Evolutionary conservation across 768 basidiomycete species (phyloP).

Genomic region (Tylopilus balloui): DNA sequence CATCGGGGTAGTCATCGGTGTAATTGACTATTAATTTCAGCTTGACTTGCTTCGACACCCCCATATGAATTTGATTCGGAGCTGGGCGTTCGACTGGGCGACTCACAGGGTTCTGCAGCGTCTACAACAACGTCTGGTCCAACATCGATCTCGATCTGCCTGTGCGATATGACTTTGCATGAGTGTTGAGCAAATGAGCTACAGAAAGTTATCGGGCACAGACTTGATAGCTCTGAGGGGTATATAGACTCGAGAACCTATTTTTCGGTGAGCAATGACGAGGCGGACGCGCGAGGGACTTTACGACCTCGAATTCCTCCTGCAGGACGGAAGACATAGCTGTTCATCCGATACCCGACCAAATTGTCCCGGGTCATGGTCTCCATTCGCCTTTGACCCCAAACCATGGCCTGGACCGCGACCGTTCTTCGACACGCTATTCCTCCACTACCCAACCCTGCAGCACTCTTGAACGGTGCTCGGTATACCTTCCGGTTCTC

Average conservation of each 20-base stretch:
- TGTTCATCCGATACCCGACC: constrained; percentile 26
- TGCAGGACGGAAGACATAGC: constrained; percentile 59
- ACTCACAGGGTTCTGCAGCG: constrained; percentile 53
- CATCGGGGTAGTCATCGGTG: constrained; percentile 79
- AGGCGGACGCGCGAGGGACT: constrained; percentile 7
- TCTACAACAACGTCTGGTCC: constrained; percentile 80
- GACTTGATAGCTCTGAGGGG: constrained; percentile 88
- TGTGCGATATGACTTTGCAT: constrained; percentile 78
- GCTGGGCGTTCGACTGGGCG: background rate
- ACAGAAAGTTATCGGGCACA: constrained; percentile 41
- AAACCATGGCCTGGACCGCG: constrained; percentile 25
- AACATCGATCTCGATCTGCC: constrained; percentile 74
- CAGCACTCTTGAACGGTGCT: constrained; percentile 2
- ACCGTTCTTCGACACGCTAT: constrained; percentile 11
- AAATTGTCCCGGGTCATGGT: constrained; percentile 21
- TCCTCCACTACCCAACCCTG: background rate
- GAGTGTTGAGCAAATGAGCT: constrained; percentile 42
- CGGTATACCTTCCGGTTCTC: constrained; percentile 10
- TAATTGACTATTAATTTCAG: constrained; percentile 73
- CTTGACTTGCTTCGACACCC: constrained; percentile 53
- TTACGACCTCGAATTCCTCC: constrained; percentile 85
- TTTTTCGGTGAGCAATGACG: constrained; percentile 10
- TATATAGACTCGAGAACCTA: constrained; percentile 96
- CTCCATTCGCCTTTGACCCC: too few relatives aligned
- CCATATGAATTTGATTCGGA: constrained; percentile 9